These are phyloP conservation scores for Nannochloris sp. DNA, from an alignment of 139 green algal species.

Conservation along the genomic window DNA sequence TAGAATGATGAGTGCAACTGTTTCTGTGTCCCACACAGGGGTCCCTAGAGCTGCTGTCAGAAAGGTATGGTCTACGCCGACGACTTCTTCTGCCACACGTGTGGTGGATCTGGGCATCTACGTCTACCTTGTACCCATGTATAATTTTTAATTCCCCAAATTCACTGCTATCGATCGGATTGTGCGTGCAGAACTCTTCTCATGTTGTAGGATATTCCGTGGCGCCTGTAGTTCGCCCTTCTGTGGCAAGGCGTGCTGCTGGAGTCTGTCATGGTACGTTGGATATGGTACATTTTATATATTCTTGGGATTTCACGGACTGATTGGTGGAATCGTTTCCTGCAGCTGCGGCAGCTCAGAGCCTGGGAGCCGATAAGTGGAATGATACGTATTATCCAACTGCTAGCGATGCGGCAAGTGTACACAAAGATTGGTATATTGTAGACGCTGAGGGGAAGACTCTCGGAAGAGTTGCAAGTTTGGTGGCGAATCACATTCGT, in stretches of 20 bases:
- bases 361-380: conserved; percentile 53
- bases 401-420: conserved; percentile 56
- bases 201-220: conserved; percentile 2
- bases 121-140: no score
- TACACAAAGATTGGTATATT: conserved; percentile 85
- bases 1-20: no score
- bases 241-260: neutral
- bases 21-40: no score
- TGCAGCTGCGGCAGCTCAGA: conserved; percentile 7
- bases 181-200: neutral
- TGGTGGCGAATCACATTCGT: conserved; percentile 81
- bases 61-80: no score
- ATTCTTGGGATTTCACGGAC: no score
- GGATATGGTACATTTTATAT: no score
- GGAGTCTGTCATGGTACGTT: conserved; percentile 2
- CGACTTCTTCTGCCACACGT: no score
- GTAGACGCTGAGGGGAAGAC: conserved; percentile 91
- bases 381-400: conserved; percentile 98
- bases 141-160: no score
- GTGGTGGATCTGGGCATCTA: no score
- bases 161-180: no score
- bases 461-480: conserved; percentile 78
- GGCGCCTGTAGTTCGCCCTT: neutral
- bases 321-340: neutral
- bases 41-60: no score